phyloP scores from a whole-genome alignment of 371 early-diverging fungal genomes.

The Mucor racemosus region DNA sequence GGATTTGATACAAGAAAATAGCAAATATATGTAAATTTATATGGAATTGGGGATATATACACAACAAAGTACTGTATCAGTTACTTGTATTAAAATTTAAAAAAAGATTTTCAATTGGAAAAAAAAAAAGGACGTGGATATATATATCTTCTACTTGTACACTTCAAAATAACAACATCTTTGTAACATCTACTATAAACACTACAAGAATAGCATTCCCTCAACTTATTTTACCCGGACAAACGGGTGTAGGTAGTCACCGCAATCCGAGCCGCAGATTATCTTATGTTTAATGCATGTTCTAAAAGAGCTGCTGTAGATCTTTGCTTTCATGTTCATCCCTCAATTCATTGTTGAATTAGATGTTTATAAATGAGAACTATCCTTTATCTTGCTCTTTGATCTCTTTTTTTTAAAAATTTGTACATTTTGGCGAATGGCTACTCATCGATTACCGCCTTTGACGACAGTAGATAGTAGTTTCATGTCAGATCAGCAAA shows the following conservation, averaged over 20 bases:
- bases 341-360: background rate
- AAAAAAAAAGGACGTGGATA: background rate
- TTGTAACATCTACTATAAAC: background rate
- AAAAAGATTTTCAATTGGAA: too few species aligned
- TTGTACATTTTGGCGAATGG: background rate
- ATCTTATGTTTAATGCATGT: background rate
- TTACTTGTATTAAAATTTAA: background rate
- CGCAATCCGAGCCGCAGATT: background rate
- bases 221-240: too few species aligned
- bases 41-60: background rate
- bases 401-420: background rate
- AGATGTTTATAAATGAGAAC: too few species aligned
- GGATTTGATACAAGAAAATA: background rate
- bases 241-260: background rate
- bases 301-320: background rate
- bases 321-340: conserved; percentile 11
- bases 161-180: background rate
- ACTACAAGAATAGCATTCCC: background rate
- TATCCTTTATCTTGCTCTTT: background rate
- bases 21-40: background rate
- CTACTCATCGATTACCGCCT: background rate
- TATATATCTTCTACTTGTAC: background rate
- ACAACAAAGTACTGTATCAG: background rate
- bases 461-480: conserved; percentile 7
- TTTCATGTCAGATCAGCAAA: conserved; percentile 4